Evolutionary conservation across 331 rosid genomes (phyloP), one percentile per base, ranked within the genome.

Genomic region (Dryas integrifolia): DNA sequence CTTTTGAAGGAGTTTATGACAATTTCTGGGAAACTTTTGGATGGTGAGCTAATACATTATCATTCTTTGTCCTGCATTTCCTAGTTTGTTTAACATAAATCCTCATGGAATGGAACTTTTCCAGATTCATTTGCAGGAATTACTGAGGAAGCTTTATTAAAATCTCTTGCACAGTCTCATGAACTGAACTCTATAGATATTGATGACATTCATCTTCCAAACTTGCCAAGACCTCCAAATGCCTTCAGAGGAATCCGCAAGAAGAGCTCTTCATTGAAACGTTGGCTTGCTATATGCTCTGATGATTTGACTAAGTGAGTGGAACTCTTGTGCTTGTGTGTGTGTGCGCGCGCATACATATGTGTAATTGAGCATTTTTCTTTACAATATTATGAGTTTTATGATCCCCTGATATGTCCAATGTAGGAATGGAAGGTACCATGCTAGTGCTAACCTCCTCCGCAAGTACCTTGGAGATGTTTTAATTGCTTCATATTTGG

Each of bases 381-480:
- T 60, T 76, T 63, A n/a, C 51, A 70, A 60, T 5, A 46, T 69
- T 18, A 14, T 7, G 35, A 65, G 55, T 65, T 81, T 47, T 43
- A 47, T 49, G 62, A 63, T 81, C 75, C 60, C 67, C 64, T 71
- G 44, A 16, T 47, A n/a, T 70, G 62, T 78, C 46, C 53, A 51
- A 62, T 85, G 80, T 67, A 94, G 98, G 88, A 87, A 77, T 18
- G 97, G 97, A 66, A 82, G 72, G 86, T 88, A 82, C 77, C 86
- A 78, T 53, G 79, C 86, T 57, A 72, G 83, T 38, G 66, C 79
- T 58, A 91, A 88, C 83, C 86, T 91, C 64, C 97, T 94, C 49
- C 97, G 97, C 88, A 91, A 88, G 80, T 94, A 91, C 83, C 92
- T 94, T 65, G 96, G 98, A 67, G 98, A 94, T 83, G 67, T 81